Evolutionary conservation across 2,329 filamentous ascomycete genomes (phyloP).

Genomic region (Lasiodiplodia gonubiensis): DNA sequence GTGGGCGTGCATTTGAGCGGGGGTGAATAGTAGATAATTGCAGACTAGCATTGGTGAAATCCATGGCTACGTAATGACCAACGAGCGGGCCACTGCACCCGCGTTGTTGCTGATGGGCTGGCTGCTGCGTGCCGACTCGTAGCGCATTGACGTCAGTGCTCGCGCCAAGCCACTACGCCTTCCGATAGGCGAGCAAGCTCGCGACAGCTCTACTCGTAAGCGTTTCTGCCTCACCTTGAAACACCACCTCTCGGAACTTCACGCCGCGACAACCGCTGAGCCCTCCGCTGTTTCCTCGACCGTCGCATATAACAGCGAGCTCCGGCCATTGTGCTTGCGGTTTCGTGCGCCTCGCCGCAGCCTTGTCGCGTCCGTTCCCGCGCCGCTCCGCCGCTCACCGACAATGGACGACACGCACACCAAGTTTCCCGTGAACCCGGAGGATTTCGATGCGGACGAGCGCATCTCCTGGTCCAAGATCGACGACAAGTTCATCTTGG

Average conservation of each 20-base stretch:
- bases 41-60: conserved; percentile 8
- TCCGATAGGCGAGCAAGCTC: background rate
- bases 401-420: conserved; percentile 4
- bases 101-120: background rate
- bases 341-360: background rate
- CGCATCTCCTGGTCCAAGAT: conserved; percentile 38
- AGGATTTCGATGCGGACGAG: conserved; percentile 33
- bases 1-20: background rate
- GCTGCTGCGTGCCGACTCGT: background rate
- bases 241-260: background rate
- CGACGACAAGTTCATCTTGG: conserved; percentile 37
- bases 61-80: conserved; percentile 11
- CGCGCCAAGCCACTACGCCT: background rate
- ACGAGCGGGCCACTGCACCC: background rate
- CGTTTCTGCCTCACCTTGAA: conserved; percentile 6
- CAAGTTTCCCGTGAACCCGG: conserved; percentile 31
- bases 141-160: background rate
- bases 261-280: background rate
- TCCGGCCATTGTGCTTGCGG: conserved; percentile 6
- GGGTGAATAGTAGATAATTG: conserved; percentile 17
- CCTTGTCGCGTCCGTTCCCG: background rate
- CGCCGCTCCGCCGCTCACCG: conserved; percentile 1
- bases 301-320: background rate
- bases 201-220: conserved; percentile 3
- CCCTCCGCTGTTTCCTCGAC: background rate